Base-by-base conservation (phyloP, 768 basidiomycete genomes). In the Trametes elegans region DNA sequence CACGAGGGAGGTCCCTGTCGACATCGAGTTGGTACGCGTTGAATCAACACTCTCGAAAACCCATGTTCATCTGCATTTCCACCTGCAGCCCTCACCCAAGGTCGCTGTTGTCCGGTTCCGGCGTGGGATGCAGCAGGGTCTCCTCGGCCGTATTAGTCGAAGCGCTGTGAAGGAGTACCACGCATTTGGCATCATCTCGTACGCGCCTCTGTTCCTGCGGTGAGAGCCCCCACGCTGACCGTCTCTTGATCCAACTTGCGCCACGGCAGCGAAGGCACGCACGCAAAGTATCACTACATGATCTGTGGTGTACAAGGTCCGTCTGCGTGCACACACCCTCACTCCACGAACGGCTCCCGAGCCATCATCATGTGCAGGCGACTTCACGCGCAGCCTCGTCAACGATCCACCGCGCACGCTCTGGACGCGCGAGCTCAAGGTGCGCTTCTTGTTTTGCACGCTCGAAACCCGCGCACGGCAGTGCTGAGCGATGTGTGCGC, bases 401-500 rank as follows among this genome's bases (percentile, higher is more conserved):
- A 74, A 78, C 55, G 74, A 87, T 64, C 86, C 86, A 36, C 88
- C 88, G 21, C 81, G 75, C 62, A 79, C 76, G 26, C 70, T 90
- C 35, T 91, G 88, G 89, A 90, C 88, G 11, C 83, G 88, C 45
- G 79, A 90, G 70, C 72, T 90, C 27, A 91, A 91, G 84, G 87
- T 84, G 59, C 7, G 72, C 51, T 27, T 35, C 36, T 26, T 18
- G n/a, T n/a, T n/a, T n/a, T n/a, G n/a, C n/a, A n/a, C n/a, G n/a
- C n/a, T n/a, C n/a, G n/a, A n/a, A 19, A 14, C 34, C 32, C 41
- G 29, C 38, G 29, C 45, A 40, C 42, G 47, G 19, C 28, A 14
- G 27, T 31, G 24, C 40, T 60, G 27, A 54, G 49, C 49, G 35
- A 44, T 49, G 18, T 13, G 19, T 34, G 24, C 28, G n/a, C 19